Conservation (phyloP, 2,329 filamentous ascomycete species). For the Teratosphaeria zuluensis region DNA sequence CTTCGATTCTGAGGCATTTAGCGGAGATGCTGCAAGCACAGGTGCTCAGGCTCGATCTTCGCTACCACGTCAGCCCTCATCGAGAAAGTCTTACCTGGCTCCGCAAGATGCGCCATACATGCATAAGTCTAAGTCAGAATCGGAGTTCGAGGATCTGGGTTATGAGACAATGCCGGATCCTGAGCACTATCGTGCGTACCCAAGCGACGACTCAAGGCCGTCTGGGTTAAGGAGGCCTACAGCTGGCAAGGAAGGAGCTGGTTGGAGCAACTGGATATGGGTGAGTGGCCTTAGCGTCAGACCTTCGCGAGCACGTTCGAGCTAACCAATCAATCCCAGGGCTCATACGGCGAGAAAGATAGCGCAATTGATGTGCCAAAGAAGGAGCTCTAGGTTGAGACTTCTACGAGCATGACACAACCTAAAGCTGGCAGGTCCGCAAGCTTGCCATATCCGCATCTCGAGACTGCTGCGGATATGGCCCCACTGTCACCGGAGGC, state of each 20-base stretch:
- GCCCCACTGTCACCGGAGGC: no score
- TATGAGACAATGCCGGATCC: slow-evolving; percentile 29
- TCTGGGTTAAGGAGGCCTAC: slow-evolving; percentile 3
- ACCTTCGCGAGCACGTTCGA: no score
- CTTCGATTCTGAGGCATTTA: slow-evolving; percentile 64
- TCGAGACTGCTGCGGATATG: not conserved
- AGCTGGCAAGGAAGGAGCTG: slow-evolving; percentile 8
- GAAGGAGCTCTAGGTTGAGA: slow-evolving; percentile 16
- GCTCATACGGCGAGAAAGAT: slow-evolving; percentile 27
- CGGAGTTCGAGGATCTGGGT: slow-evolving; percentile 60
- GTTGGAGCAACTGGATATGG: slow-evolving; percentile 30
- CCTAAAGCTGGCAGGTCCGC: not conserved
- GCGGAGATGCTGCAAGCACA: slow-evolving; percentile 9
- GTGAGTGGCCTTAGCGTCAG: slow-evolving; percentile 1
- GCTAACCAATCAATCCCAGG: not conserved
- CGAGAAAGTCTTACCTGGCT: slow-evolving; percentile 20
- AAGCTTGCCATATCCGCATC: not conserved
- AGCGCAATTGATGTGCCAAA: slow-evolving; percentile 18
- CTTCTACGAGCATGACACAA: not conserved
- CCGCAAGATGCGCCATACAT: slow-evolving; percentile 30
- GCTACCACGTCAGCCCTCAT: slow-evolving; percentile 15
- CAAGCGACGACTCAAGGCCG: slow-evolving; percentile 1
- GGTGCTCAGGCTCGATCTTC: slow-evolving; percentile 11
- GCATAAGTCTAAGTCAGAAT: slow-evolving; percentile 74
- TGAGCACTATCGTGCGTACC: slow-evolving; percentile 14